Evolutionary conservation across 345 rosid species (phyloP), one percentile per base, ranked within the genome.

Genomic region (Euphorbia pulcherrima): DNA sequence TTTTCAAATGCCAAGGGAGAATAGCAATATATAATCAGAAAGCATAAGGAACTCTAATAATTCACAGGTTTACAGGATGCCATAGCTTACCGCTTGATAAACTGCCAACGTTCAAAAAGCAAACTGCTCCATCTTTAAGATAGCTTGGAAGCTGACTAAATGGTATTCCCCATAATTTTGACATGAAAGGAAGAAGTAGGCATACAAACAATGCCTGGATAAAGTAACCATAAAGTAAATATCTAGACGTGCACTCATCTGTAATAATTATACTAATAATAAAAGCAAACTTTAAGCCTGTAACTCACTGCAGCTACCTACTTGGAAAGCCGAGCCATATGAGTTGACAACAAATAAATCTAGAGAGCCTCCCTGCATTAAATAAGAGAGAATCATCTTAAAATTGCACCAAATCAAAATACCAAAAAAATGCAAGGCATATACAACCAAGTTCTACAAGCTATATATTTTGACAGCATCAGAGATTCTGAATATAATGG

Each of bases 101-200:
- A 62, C 80, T 56, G 69, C 97, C 88, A 18, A 84, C 65, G 80
- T 92, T 92, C 69, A 92, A 77, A 82, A 92, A 90, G 82, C 98
- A 92, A 75, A 89, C 97, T 33, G 89, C 90, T 23, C 93, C 98
- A 58, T 85, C 98, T 87, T 76, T 87, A 47, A 92, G 85, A 78
- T 92, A 92, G 82, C 59, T 84, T 4, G 95, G 93, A 73, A 92
- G 90, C 77, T 88, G 96, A 65, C 79, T 71, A 72, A 92, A 92
- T 16, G 98, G 98, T 68, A 92, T 74, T 18, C 97, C 98, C 98
- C 98, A 92, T 69, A 92, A 79, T 79, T 90, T 92, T 27, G 98
- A 92, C 79, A 92, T 74, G 74, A 92, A 90, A 40, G 98, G 98
- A 51, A 90, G 88, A 60, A 92, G 89, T 73, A 92, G 80, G 76